phyloP scores from a whole-genome alignment of 1,284 basidiomycete species.

The Rhodotorula sp. region DNA sequence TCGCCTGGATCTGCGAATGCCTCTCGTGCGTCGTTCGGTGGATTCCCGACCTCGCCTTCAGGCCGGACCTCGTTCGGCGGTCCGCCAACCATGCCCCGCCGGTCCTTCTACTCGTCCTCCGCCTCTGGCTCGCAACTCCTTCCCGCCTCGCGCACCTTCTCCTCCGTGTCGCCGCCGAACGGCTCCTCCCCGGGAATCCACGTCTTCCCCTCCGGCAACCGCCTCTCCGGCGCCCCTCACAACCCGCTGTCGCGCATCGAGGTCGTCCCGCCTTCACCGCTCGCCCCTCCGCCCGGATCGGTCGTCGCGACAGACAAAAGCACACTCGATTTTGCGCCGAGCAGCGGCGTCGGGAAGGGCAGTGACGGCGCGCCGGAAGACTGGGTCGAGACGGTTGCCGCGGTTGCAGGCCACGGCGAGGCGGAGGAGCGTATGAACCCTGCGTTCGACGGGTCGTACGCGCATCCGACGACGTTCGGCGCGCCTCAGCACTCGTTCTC shows the following conservation, averaged over 20 bases:
- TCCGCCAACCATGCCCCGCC: conserved; percentile 15
- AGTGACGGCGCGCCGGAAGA: conserved; percentile 6
- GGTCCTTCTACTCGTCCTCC: conserved; percentile 18
- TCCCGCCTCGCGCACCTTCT: conserved; percentile 13
- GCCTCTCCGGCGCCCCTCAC: conserved; percentile 42
- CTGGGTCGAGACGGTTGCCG: background rate
- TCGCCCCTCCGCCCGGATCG: conserved; percentile 39
- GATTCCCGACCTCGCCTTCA: background rate
- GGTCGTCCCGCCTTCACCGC: conserved; percentile 40
- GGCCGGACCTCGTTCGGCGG: conserved; percentile 13
- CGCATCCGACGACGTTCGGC: too few species aligned
- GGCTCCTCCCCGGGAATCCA: background rate
- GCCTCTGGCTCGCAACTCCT: conserved; percentile 8
- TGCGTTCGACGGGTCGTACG: conserved; percentile 2
- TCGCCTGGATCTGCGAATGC: conserved; percentile 2
- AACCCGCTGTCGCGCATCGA: conserved; percentile 42
- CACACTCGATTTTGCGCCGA: conserved; percentile 41
- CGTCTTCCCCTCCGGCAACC: conserved; percentile 21
- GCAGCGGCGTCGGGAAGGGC: conserved; percentile 29
- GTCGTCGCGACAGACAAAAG: conserved; percentile 41
- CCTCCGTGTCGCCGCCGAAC: conserved; percentile 7
- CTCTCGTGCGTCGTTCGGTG: background rate
- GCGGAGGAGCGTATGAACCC: conserved; percentile 6
- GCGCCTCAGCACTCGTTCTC: conserved; percentile 6
- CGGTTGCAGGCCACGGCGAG: background rate